These are phyloP conservation scores for Thelephora ganbajun DNA, from an alignment of 768 basidiomycete genomes.

Conservation along the genomic window DNA sequence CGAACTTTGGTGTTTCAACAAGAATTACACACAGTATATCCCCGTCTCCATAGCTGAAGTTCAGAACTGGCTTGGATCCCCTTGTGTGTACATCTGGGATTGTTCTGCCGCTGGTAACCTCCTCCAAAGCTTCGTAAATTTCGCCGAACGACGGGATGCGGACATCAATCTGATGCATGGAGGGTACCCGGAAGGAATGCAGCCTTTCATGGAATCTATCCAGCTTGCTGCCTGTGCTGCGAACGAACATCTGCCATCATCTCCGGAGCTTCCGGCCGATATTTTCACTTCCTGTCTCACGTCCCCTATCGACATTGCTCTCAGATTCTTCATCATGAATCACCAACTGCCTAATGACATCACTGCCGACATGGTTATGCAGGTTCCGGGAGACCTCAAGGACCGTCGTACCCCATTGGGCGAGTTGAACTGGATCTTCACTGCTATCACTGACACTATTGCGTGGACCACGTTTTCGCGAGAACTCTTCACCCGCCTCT, in stretches of 20 bases:
- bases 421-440: conserved; percentile 99
- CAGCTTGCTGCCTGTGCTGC: conserved; percentile 92
- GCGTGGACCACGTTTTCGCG: conserved; percentile 96
- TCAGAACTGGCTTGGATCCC: conserved; percentile 87
- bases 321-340: conserved; percentile 87
- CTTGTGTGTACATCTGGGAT: conserved; percentile 97
- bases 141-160: conserved; percentile 62
- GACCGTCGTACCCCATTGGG: conserved; percentile 93
- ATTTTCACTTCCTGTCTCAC: conserved; percentile 96
- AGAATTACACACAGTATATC: conserved; percentile 95
- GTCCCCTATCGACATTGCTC: conserved; percentile 93
- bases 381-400: conserved; percentile 92
- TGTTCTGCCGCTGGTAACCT: conserved; percentile 96
- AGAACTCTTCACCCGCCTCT: conserved; percentile 86
- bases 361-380: conserved; percentile 82
- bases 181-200: conserved; percentile 44
- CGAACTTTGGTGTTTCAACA: conserved; percentile 98
- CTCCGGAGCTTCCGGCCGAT: conserved; percentile 94
- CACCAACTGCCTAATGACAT: conserved; percentile 73
- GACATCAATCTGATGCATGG: conserved; percentile 45
- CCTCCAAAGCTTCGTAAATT: conserved; percentile 74
- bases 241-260: conserved; percentile 84
- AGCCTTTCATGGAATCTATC: conserved; percentile 75
- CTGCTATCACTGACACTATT: conserved; percentile 96
- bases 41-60: conserved; percentile 91